Conservation (phyloP, 495 filamentous ascomycete genomes). For the Aspergillus mulundensis region DNA sequence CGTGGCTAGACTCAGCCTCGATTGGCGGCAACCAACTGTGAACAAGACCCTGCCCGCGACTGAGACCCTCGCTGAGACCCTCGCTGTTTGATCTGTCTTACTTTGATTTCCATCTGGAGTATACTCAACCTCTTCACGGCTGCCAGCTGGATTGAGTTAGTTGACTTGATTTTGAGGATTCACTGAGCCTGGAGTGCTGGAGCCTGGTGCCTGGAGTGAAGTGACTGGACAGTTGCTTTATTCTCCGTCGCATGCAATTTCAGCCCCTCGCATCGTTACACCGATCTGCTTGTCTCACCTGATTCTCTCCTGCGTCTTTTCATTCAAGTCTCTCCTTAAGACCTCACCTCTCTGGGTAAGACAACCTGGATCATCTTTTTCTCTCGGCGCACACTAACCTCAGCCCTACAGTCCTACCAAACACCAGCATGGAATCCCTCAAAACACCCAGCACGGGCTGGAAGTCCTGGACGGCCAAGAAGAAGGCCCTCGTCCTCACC, state of each 20-base stretch:
- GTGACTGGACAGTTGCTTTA: too few species aligned
- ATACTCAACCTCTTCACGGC: too few species aligned
- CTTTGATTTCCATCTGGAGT: too few species aligned
- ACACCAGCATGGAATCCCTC: not conserved
- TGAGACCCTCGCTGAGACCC: not conserved
- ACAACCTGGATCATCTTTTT: not conserved
- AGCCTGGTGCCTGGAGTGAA: too few species aligned
- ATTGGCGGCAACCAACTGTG: not conserved
- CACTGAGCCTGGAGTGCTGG: too few species aligned
- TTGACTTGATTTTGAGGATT: too few species aligned
- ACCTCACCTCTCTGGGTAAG: not conserved
- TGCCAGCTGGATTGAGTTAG: too few species aligned
- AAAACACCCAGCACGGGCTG: constrained; percentile 20
- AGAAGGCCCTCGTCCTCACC: constrained; percentile 32
- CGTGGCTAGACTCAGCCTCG: not conserved
- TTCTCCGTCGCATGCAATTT: too few species aligned
- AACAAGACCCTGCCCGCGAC: not conserved
- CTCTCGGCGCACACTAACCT: not conserved
- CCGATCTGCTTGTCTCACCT: too few species aligned
- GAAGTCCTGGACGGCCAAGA: constrained; percentile 35
- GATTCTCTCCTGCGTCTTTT: too few species aligned
- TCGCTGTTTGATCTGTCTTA: not conserved
- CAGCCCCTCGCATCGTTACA: too few species aligned
- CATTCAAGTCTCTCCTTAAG: too few species aligned
- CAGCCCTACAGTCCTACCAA: not conserved